Evolutionary conservation across 2,329 filamentous ascomycete species (phyloP), one percentile per base, ranked within the genome.

Genomic region (Aspergillus sp.): DNA sequence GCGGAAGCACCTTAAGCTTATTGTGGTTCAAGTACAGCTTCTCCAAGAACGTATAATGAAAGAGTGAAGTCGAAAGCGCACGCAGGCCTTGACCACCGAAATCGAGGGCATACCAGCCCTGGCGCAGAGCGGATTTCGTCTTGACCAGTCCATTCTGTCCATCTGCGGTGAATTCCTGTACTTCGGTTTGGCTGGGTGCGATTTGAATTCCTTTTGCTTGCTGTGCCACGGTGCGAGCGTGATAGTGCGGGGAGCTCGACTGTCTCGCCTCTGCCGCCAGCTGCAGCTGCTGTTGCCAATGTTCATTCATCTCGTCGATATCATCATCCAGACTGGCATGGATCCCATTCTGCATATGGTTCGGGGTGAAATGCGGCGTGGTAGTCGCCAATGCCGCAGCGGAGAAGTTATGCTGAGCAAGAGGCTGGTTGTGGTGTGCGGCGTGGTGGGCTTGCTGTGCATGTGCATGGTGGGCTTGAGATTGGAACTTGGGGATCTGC

Each of bases 21-120:
- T 98, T 98, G 56, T 89, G 91, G 58, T 89, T 89, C 52, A 98
- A 81, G 66, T 94, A 96, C 29, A 98, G 79, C 68, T 94, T 91
- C 55, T 86, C 86, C 47, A 98, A 74, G 66, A 98, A 97, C 40
- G 78, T 78, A 69, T 97, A 98, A 55, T 79, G 77, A 72, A 97
- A 97, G 30, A 98, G 75, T 40, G 85, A 80, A 6, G 80, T 73
- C 1, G 89, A 83, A 30, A 98, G 75, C 49, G 88, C 86, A 56
- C 89, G 85, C 42, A 98, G 74, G 19, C 91, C 91, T 71, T 97
- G 93, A n/a, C 93, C 93, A 57, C 90, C 93, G 65, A 97, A 84
- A 68, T 98, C 93, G 57, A 98, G 76, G 54, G 90, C 89, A 65
- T 88, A 81, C 93, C 93, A 97, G 60, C 90, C 85, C 66, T 95